A percentile compares a stretch with the other conserved stretches of the same genome.
phyloP scores from a whole-genome alignment of 2,329 filamentous ascomycete species.

The Furcasterigmium sp. region DNA sequence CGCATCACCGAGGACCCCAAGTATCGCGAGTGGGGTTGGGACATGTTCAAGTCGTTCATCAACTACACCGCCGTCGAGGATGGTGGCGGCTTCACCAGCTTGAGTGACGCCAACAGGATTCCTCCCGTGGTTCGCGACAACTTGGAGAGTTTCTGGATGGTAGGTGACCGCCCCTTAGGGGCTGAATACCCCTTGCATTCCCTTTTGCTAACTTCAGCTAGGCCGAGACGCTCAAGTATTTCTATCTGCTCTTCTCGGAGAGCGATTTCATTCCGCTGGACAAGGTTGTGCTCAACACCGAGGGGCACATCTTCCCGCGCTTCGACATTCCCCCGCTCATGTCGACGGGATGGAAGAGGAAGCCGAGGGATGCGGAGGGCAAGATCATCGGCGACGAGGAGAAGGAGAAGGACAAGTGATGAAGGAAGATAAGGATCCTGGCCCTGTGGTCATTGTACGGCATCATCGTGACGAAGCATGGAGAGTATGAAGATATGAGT shows the following conservation, averaged over 20 bases:
- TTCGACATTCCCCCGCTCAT: constrained; percentile 78
- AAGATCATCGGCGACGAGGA: constrained; percentile 23
- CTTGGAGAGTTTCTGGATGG: constrained; percentile 99
- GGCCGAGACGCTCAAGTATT: constrained; percentile 97
- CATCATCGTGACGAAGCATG: constrained; percentile 10
- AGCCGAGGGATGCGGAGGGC: constrained; percentile 48
- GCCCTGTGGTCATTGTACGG: not conserved
- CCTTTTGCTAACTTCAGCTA: constrained; percentile 25
- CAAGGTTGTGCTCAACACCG: constrained; percentile 89
- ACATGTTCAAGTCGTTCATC: constrained; percentile 93
- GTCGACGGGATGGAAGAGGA: constrained; percentile 75
- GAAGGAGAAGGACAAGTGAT: not conserved
- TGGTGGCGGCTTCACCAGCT: constrained; percentile 74
- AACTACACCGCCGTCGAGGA: constrained; percentile 77
- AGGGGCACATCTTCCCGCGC: constrained; percentile 83
- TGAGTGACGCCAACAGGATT: constrained; percentile 67
- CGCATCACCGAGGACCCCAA: constrained; percentile 85
- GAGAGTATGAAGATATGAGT: constrained; percentile 5
- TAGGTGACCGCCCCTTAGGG: constrained; percentile 37
- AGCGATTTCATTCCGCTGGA: constrained; percentile 78
- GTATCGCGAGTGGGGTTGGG: constrained; percentile 96
- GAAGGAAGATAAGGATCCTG: not conserved
- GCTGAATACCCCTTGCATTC: no score
- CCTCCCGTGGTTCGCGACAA: constrained; percentile 74
- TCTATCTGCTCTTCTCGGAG: constrained; percentile 89